phyloP scores from a whole-genome alignment of 495 filamentous ascomycete genomes.

The Neurospora sp. region DNA sequence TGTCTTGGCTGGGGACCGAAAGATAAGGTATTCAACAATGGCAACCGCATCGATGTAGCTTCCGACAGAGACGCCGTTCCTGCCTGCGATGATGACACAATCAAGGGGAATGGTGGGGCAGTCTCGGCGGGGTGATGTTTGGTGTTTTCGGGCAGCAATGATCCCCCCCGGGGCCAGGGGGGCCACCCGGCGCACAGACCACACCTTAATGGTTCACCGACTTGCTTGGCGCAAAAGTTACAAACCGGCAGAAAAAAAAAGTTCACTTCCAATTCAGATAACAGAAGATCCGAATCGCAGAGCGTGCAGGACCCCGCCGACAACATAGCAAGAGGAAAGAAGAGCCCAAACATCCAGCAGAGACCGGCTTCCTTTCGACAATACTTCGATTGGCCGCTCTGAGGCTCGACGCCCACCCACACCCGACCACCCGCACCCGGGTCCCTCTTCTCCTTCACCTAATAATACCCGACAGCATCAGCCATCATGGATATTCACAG shows the following conservation, averaged over 20 bases:
- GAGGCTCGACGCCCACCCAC: not conserved
- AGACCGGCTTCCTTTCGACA: conserved; percentile 3
- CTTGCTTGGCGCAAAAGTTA: conserved; percentile 12
- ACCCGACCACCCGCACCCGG: not conserved
- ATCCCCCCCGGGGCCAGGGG: not conserved
- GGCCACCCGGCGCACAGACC: conserved; percentile 14
- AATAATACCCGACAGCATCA: conserved; percentile 8
- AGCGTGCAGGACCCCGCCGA: not conserved
- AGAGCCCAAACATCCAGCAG: not conserved
- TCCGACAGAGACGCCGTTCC: not conserved
- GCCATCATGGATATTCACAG: conserved; percentile 85
- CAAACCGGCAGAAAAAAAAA: conserved; percentile 27
- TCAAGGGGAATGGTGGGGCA: not conserved
- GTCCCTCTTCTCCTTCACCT: not conserved
- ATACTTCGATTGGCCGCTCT: conserved; percentile 1
- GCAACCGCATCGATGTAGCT: not conserved
- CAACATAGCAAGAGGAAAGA: not conserved
- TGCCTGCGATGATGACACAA: not conserved
- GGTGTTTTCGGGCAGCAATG: not conserved
- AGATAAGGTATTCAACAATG: not conserved
- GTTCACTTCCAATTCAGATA: conserved; percentile 12
- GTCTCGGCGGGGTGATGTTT: not conserved
- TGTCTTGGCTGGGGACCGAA: not conserved
- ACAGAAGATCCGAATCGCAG: not conserved
- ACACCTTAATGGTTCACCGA: conserved; percentile 19